Evolutionary conservation across 306 rosid species (phyloP), one percentile per base, ranked within the genome.

Genomic region (Gastrolobium bilobum): DNA sequence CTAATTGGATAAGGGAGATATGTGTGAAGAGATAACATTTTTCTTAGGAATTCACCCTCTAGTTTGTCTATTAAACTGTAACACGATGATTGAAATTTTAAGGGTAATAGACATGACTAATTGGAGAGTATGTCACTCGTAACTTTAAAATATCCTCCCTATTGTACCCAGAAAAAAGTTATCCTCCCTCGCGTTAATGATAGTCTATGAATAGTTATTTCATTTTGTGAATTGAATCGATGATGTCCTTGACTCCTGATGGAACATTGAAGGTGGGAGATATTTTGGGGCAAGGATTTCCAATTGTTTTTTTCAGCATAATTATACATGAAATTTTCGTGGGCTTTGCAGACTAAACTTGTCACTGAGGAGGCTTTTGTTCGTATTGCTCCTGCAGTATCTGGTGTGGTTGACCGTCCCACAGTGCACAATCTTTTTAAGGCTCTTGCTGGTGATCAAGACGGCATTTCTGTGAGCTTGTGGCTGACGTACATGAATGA

Each of bases 401-500:
- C 96, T 71, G 99, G 97, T 71, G 86, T 92, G 54, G 97, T 89
- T 71, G 98, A 91, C 76, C 86, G 74, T 42, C 83, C 97, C 39
- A 91, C 97, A n/a, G 98, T 78, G 46, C 91, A 92, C 82, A 88
- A 86, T 87, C 87, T 95, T 63, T 95, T 89, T 77, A 95, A 87
- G 88, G 93, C 96, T 75, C 94, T 95, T 58, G 90, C 92, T 33
- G 92, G 95, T 57, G 93, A 85, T 71, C 90, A 88, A 82, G 75
- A 83, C 61, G 92, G 99, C 34, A 90, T 95, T 74, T 91, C 97
- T 52, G 77, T 95, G 88, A 83, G 83, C 81, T 44, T 76, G 76
- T 95, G 99, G 99, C 82, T 95, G 62, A 81, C 92, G 56, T 95
- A 92, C 87, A 60, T 95, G 50, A 83, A 86, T 53, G 98, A 95